Conservation (phyloP, 2,329 filamentous ascomycete species). For the Talaromyces sp. region DNA sequence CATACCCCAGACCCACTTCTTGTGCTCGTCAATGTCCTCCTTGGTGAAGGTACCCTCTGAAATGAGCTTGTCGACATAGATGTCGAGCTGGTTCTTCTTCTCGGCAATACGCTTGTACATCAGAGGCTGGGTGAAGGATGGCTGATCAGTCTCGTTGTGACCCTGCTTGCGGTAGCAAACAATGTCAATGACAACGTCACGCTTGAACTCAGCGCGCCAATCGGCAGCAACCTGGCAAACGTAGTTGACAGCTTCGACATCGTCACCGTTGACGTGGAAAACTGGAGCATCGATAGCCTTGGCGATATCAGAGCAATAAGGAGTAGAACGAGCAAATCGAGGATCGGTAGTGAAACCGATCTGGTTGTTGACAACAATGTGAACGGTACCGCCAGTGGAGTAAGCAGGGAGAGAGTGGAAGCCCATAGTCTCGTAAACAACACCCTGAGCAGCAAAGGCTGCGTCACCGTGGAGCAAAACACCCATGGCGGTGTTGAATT, state of each 20-base stretch:
- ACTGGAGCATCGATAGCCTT: conserved; percentile 98
- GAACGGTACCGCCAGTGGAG: conserved; percentile 94
- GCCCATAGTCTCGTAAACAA: conserved; percentile 97
- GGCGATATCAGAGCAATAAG: conserved; percentile 98
- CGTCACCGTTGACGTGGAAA: conserved; percentile 98
- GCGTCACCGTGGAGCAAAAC: conserved; percentile 96
- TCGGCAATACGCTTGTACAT: conserved; percentile 98
- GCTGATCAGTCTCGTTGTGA: conserved; percentile 99
- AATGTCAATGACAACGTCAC: conserved; percentile 95
- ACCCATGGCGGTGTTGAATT: conserved; percentile 87
- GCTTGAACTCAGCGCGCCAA: conserved; percentile 98
- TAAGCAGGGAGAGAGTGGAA: conserved; percentile 95
- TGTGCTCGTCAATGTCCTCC: conserved; percentile 97
- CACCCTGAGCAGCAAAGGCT: conserved; percentile 91
- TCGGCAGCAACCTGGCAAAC: conserved; percentile 95
- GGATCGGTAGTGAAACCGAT: conserved; percentile 99
- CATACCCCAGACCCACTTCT: conserved; percentile 99
- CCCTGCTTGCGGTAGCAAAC: conserved; percentile 99
- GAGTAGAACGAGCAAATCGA: conserved; percentile 92
- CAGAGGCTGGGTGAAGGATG: conserved; percentile 96
- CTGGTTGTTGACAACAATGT: conserved; percentile 98
- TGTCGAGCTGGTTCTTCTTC: conserved; percentile 80
- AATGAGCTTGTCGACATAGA: conserved; percentile 87
- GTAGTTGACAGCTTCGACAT: conserved; percentile 97
- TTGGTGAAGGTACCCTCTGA: conserved; percentile 93